Base-by-base conservation (phyloP, 2,329 filamentous ascomycete genomes). In the Plectosphaerella sp. region DNA sequence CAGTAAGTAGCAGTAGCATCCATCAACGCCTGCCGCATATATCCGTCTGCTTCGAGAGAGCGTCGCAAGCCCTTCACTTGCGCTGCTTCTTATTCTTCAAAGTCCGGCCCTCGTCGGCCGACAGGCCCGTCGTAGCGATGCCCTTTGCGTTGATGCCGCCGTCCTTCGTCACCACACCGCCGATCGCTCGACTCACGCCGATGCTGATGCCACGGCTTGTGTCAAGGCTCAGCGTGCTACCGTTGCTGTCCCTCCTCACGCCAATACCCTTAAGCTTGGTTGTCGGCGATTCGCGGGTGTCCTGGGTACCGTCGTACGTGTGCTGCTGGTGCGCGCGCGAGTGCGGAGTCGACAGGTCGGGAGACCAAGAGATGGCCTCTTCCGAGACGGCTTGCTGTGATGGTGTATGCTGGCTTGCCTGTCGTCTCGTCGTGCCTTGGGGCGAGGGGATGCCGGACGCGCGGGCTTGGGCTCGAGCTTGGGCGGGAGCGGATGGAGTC, bases 161-260 rank as follows among this genome's bases (percentile, higher is more conserved):
- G 52, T 52, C 61, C 57, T 54, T 61, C 45, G 70, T 72, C 42
- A 73, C 65, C 1, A 73, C 62, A 5, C 68, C 64, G 2, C 62
- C 64, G 10, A 62, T 62, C 2, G 51, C 66, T 52, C 64, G 71
- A 24, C 71, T 65, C 6, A 66, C 62, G 8, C 68, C 72, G 35
- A 76, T 63, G 33, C 62, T 69, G 52, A 76, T 76, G 3, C 72
- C 72, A 36, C 67, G 65, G 4, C 67, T 66, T 8, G 64, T 62
- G 41, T 72, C 71, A 25, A 74, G 49, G 48, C 70, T 75, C 15
- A 75, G 64, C 46, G 61, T 68, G 54, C 70, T 74, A 6, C 61
- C 62, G 3, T 56, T 52, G 43, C 64, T 63, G 37, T 62, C 62
- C 15, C 65, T 58, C 10, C 65, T 59, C 9, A 64, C 62, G 11